Base-by-base conservation (phyloP, 163 green algal genomes). In the Scenedesmus sp. region DNA sequence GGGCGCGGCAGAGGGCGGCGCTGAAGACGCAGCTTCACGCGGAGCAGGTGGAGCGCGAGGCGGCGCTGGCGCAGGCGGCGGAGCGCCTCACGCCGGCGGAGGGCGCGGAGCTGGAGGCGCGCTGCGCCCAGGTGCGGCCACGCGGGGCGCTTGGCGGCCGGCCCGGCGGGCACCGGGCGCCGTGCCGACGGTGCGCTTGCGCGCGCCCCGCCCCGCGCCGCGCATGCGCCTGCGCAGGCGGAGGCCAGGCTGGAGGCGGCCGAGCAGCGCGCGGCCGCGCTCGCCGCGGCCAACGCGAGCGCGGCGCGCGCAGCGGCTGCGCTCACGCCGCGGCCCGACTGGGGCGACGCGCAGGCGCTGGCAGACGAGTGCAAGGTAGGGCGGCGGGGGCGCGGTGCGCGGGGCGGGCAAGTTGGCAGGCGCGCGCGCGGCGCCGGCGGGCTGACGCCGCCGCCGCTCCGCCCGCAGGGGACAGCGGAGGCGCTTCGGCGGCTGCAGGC, bases 1-100 rank as follows among this genome's bases (percentile, higher is more conserved):
- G 89, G 88, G 86, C 87, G 58, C 34, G 48, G 9, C 54, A 80
- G 45, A 69, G 93, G 9, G 76, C 66, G 4, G 57, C 88, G 15
- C 87, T 66, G 5, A 54, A 57, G 33, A 56, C 75, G 51, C 48
- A 81, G 62, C 34, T 81, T 14, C 31, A 75, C 10, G 39, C 60
- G 6, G 60, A 57, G 47, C 18, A 45, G 50, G 39, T 75, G 60
- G 50, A 81, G 62, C 24, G 29, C 4, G 72, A 72, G 47, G 62
- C 58, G 33, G 72, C 58, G 24, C 45, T 63, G 17, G 47, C 53
- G 56, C 44, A 75, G 60, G 72, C 73, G 60, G 73, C 62, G 57
- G 73, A 31, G 26, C 36, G 62, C 33, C 62, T 81, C 7, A 57
- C 60, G 18, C 4, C 28, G 42, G 28, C 42, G 34, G 71, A 79